Evolutionary conservation across 192 early-diverging fungal genomes (phyloP), one percentile per base, ranked within the genome.

Genomic region (Dissophora globulifera): DNA sequence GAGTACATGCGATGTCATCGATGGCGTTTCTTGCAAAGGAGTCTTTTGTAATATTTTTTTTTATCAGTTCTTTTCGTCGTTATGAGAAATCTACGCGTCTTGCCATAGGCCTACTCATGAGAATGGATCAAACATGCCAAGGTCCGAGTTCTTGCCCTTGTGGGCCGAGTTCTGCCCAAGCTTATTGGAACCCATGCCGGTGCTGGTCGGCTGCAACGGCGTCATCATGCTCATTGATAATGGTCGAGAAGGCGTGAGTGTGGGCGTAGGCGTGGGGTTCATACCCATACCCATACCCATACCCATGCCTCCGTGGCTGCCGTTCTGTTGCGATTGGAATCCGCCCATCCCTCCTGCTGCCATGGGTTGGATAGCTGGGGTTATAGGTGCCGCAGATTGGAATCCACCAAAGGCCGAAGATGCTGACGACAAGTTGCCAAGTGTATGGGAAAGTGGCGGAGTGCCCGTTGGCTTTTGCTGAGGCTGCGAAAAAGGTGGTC

Each of bases 61-160:
- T n/a, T n/a, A n/a, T n/a, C n/a, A n/a, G n/a, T n/a, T n/a, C n/a
- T n/a, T n/a, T n/a, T n/a, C n/a, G n/a, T n/a, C n/a, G n/a, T n/a
- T n/a, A n/a, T n/a, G n/a, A n/a, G n/a, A n/a, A n/a, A n/a, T n/a
- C n/a, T n/a, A n/a, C n/a, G n/a, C n/a, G n/a, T n/a, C n/a, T n/a
- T n/a, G n/a, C n/a, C n/a, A n/a, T n/a, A n/a, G n/a, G n/a, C 13
- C 35, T 56, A 13, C 40, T 75, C 58, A 76, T 42, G 72, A 76
- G 15, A 76, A 76, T 7, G 72, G 72, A 53, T 76, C 72, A 67
- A 76, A 76, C 72, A 76, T 76, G 51, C 64, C 64, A 27, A 76
- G 46, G 23, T 76, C 72, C 11, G 62, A 62, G 29, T 76, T 76
- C 63, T 76, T 76, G 58, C 72, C 72, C 52, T 67, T 66, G 25